Percentiles rank a stretch among this genome's conserved stretches.
These are phyloP conservation scores for Euphorbia tirucalli DNA, from an alignment of 345 rosid species.

Conservation along the genomic window DNA sequence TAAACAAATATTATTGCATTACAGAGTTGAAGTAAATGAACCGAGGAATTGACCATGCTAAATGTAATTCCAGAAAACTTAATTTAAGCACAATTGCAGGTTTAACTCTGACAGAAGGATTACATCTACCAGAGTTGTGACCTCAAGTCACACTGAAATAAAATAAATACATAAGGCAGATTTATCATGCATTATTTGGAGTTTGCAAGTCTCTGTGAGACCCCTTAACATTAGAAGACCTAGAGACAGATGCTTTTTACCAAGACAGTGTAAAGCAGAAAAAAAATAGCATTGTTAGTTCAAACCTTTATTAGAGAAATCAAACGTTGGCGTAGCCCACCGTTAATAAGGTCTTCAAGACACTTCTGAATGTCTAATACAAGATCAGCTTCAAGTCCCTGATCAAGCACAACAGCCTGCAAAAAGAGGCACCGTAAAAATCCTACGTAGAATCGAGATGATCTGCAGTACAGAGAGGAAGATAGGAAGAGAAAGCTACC, in stretches of 20 bases:
- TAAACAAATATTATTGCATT: not conserved
- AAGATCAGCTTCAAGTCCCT: conserved; percentile 69
- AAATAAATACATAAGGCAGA: not conserved
- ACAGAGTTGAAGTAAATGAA: not conserved
- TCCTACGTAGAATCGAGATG: conserved; percentile 14
- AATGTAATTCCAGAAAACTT: too few species aligned
- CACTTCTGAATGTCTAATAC: conserved; percentile 70
- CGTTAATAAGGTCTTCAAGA: conserved; percentile 66
- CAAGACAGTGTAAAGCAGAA: not conserved
- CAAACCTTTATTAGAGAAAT: conserved; percentile 78
- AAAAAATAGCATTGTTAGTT: not conserved
- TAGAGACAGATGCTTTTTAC: not conserved
- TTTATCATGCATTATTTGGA: not conserved
- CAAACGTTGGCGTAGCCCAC: conserved; percentile 77
- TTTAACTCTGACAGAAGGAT: not conserved
- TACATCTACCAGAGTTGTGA: not conserved
- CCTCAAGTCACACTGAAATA: not conserved
- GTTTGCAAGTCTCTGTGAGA: not conserved
- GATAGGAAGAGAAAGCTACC: conserved; percentile 37
- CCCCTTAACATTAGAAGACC: not conserved
- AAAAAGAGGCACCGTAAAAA: conserved; percentile 21
- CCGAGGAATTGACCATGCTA: not conserved
- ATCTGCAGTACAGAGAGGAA: conserved; percentile 13
- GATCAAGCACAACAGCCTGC: conserved; percentile 93
- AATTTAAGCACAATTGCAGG: not conserved